Evolutionary conservation across 2,329 filamentous ascomycete species (phyloP).

Genomic region (Scolecobasidium constrictum): DNA sequence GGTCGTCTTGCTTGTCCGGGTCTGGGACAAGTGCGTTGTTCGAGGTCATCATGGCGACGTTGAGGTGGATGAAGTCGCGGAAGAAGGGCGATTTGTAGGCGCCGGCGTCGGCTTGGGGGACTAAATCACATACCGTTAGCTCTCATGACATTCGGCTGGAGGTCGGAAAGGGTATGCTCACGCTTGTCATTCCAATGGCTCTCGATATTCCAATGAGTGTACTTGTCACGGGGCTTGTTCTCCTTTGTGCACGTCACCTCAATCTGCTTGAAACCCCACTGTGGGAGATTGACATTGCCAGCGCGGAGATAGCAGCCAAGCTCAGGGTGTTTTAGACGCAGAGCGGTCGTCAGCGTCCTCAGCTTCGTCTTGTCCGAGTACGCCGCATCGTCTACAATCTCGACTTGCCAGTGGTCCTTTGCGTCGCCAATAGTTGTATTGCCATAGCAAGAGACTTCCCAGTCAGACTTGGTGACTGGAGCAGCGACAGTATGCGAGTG

Average conservation of each 20-base stretch:
- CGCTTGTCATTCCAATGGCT: conserved; percentile 86
- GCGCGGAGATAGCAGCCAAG: conserved; percentile 91
- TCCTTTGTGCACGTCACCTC: conserved; percentile 91
- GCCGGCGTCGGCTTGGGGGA: conserved; percentile 78
- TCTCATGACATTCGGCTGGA: too few relatives aligned
- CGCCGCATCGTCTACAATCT: conserved; percentile 82
- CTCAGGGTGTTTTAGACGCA: conserved; percentile 72
- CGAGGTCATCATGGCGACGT: conserved; percentile 99
- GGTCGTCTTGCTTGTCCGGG: conserved; percentile 96
- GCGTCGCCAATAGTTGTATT: conserved; percentile 92
- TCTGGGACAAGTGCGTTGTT: conserved; percentile 98
- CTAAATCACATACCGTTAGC: conserved; percentile 41
- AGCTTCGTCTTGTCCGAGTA: conserved; percentile 76
- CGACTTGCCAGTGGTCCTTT: conserved; percentile 94
- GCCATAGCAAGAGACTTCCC: conserved; percentile 91
- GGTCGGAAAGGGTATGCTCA: conserved; percentile 38
- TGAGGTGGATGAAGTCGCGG: conserved; percentile 94
- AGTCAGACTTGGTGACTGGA: conserved; percentile 77
- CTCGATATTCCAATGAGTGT: conserved; percentile 99
- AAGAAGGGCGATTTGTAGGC: conserved; percentile 95
- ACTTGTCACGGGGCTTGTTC: conserved; percentile 84
- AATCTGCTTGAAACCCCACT: conserved; percentile 99
- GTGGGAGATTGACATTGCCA: conserved; percentile 89
- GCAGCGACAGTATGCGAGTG: conserved; percentile 89
- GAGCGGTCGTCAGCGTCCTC: conserved; percentile 84